Evolutionary conservation across 2,329 filamentous ascomycete species (phyloP), one percentile per base, ranked within the genome.

Genomic region (Neurospora sp.): DNA sequence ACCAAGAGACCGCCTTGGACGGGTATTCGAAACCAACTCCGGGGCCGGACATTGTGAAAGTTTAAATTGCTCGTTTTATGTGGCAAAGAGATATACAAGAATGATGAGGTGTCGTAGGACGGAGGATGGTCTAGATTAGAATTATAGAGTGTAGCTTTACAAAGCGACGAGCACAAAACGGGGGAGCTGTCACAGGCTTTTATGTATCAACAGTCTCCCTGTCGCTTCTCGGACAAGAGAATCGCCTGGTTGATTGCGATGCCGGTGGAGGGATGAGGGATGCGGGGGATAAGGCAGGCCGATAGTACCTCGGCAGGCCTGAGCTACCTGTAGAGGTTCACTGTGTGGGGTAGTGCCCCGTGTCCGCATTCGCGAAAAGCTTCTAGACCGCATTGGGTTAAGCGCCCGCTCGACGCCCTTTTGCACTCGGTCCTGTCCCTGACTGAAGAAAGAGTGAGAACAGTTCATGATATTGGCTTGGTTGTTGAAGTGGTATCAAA

Each of bases 11-110:
- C 78, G 90, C 87, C 77, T 88, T 83, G 67, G 87, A 81, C 70
- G 93, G 92, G 79, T 91, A 97, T 81, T 96, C 88, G 81, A 94
- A 93, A 76, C 93, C 93, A 78, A 84, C 87, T 74, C 88, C 87
- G 71, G 85, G 85, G 67, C 81, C 82, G 76, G 83, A 80, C 82
- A 83, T 83, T 10, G 52, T 78, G 75, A 39, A 23, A 7, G 43
- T 28, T 62, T 15, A 17, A 28, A 1, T 28, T 28, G 28, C 28
- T 28, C 28, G 28, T 58, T 46, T 58, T 8, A 28, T 58, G 23
- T 33, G 23, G 7, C 23, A 33, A 58, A 7, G 4, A 62, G 52
- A 62, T 17, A 33, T 33, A 33, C 13, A 36, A 62, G 52, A 62
- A n/a, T 62, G 8, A 33, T 62, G 8, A 33, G 23, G 15, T 33